Evolutionary conservation across 352 stramenopile genomes (phyloP).

Genomic region (Pythium aquatile): DNA sequence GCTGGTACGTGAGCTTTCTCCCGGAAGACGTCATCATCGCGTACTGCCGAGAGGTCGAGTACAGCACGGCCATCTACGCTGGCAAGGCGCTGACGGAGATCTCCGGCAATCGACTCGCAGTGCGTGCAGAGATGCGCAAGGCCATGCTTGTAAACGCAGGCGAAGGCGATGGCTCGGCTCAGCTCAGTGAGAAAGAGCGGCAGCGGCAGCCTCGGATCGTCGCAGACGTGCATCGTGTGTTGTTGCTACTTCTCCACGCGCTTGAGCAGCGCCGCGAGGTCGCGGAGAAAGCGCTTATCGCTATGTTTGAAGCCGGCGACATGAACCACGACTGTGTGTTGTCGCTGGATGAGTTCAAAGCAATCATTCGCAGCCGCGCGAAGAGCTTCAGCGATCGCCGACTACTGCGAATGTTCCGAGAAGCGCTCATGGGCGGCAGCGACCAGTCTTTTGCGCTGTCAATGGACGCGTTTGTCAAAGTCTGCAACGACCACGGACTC

Average conservation of each 20-base stretch:
- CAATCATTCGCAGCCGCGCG: slow-evolving; percentile 56
- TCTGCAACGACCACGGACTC: slow-evolving; percentile 72
- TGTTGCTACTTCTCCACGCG: slow-evolving; percentile 53
- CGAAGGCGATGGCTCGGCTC: slow-evolving; percentile 11
- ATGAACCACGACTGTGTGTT: slow-evolving; percentile 73
- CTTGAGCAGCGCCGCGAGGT: slow-evolving; percentile 54
- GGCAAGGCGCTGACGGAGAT: slow-evolving; percentile 49
- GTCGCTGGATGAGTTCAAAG: slow-evolving; percentile 63
- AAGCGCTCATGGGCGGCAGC: slow-evolving; percentile 56
- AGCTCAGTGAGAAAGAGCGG: slow-evolving; percentile 12
- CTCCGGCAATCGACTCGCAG: slow-evolving; percentile 58
- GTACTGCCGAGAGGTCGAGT: slow-evolving; percentile 74
- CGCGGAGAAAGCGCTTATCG: slow-evolving; percentile 51
- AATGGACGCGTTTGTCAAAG: slow-evolving; percentile 63
- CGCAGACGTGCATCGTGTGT: slow-evolving; percentile 53
- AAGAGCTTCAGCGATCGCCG: slow-evolving; percentile 64
- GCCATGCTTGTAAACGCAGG: slow-evolving; percentile 42
- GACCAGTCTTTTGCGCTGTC: slow-evolving; percentile 76
- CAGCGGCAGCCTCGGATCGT: slow-evolving; percentile 41
- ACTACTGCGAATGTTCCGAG: slow-evolving; percentile 75
- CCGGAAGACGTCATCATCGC: slow-evolving; percentile 47
- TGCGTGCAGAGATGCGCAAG: slow-evolving; percentile 69
- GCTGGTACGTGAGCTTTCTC: slow-evolving; percentile 66
- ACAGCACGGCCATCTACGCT: slow-evolving; percentile 63
- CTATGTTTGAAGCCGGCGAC: slow-evolving; percentile 61